A percentile compares a stretch with the other conserved stretches of the same genome.
phyloP scores from a whole-genome alignment of 257 asterid species.

The Nicotiana obtusifolia region DNA sequence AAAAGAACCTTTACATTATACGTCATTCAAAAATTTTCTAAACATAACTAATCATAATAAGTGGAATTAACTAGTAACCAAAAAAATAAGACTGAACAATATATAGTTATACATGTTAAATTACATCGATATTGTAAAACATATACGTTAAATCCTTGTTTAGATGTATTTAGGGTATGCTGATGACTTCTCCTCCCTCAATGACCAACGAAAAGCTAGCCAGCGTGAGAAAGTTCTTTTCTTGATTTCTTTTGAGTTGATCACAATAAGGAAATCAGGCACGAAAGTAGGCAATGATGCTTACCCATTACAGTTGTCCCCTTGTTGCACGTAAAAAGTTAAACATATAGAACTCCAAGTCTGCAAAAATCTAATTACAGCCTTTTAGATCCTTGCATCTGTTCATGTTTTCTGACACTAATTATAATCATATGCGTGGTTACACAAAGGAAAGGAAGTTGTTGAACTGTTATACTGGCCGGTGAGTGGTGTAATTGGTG shows the following conservation, averaged over 20 bases:
- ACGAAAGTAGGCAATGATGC: slow-evolving; percentile 5
- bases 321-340: slow-evolving; percentile 3
- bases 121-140: too few species aligned
- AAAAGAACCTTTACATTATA: background rate
- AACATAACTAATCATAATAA: background rate
- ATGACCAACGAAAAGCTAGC: background rate
- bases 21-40: background rate
- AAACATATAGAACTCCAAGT: background rate
- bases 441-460: background rate
- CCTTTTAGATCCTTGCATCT: background rate
- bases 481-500: too few species aligned
- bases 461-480: too few species aligned
- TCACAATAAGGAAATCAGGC: background rate
- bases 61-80: too few species aligned
- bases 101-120: too few species aligned
- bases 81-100: background rate
- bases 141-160: background rate
- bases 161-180: background rate
- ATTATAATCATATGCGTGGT: background rate
- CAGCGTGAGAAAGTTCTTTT: background rate
- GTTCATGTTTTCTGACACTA: background rate
- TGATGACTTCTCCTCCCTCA: background rate
- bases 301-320: slow-evolving; percentile 3
- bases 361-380: background rate
- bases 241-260: background rate